These are phyloP conservation scores for Dryadomyces quercus-mongolicae DNA, from an alignment of 2,329 filamentous ascomycete genomes.

Conservation along the genomic window DNA sequence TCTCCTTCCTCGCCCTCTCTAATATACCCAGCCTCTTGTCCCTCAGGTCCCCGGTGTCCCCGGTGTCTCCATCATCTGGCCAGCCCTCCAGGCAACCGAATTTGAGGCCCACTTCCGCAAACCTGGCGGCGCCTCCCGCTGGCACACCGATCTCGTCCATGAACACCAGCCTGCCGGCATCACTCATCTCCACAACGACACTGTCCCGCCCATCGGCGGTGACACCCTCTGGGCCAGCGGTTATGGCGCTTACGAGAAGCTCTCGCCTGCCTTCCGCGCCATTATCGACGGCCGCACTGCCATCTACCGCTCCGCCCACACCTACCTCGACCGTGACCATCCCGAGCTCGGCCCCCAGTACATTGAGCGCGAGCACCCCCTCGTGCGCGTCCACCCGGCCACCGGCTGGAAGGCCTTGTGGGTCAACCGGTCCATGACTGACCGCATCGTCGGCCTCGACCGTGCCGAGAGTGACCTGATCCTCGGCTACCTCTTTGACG, in stretches of 20 bases:
- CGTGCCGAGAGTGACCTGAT: conserved; percentile 57
- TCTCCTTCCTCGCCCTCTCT: neutral
- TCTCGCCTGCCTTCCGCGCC: conserved; percentile 56
- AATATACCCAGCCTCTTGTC: conserved; percentile 46
- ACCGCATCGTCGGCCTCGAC: conserved; percentile 56
- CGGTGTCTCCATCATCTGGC: conserved; percentile 59
- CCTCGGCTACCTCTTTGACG: conserved; percentile 52
- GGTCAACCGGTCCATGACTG: conserved; percentile 60
- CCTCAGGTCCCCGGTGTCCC: conserved; percentile 56
- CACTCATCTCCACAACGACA: conserved; percentile 59
- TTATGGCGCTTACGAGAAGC: conserved; percentile 61
- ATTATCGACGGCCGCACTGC: conserved; percentile 57
- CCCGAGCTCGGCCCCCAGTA: conserved; percentile 49
- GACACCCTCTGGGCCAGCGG: conserved; percentile 64
- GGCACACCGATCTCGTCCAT: conserved; percentile 62
- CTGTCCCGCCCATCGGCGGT: conserved; percentile 50
- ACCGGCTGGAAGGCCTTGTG: conserved; percentile 62
- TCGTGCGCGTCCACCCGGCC: conserved; percentile 59
- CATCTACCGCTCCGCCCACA: conserved; percentile 53
- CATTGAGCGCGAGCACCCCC: conserved; percentile 54
- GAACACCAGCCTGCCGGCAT: conserved; percentile 59
- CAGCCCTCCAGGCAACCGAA: conserved; percentile 53
- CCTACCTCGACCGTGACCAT: conserved; percentile 52
- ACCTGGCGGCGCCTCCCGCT: conserved; percentile 54
- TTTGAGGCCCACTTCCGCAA: conserved; percentile 47